Percentiles rank a stretch among this genome's conserved stretches.
These are phyloP conservation scores for Penicillium freii DNA, from an alignment of 2,329 filamentous ascomycete species.

Conservation along the genomic window DNA sequence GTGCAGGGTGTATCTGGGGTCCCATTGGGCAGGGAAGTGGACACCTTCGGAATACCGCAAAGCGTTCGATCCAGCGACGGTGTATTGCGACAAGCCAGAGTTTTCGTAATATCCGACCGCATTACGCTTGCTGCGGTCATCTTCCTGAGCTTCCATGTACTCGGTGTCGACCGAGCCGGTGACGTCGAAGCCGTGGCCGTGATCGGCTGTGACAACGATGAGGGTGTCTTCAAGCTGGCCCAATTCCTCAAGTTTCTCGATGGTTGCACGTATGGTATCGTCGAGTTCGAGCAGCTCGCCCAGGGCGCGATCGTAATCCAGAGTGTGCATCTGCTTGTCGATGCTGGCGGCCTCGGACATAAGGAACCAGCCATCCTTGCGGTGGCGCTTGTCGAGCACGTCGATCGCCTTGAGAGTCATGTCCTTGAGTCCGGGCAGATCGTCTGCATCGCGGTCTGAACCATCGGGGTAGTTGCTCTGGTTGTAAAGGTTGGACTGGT, in stretches of 20 bases:
- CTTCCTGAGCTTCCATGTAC: conserved; percentile 65
- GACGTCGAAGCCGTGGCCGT: conserved; percentile 86
- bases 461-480: conserved; percentile 70
- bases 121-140: conserved; percentile 69
- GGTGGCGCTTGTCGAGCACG: conserved; percentile 64
- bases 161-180: conserved; percentile 78
- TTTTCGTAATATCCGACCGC: conserved; percentile 72
- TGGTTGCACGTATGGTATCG: conserved; percentile 74
- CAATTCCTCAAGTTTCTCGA: conserved; percentile 65
- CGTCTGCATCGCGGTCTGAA: conserved; percentile 60
- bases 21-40: conserved; percentile 81
- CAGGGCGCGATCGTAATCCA: conserved; percentile 82
- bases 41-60: conserved; percentile 67
- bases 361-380: conserved; percentile 76
- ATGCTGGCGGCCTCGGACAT: conserved; percentile 85
- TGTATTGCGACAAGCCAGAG: conserved; percentile 75
- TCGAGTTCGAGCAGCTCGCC: conserved; percentile 83
- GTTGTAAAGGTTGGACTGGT: conserved; percentile 64
- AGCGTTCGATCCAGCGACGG: conserved; percentile 56
- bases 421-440: conserved; percentile 80
- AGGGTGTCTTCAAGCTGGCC: conserved; percentile 72
- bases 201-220: conserved; percentile 78
- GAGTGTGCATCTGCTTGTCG: conserved; percentile 84
- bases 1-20: conserved; percentile 77
- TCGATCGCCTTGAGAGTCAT: conserved; percentile 88